Evolutionary conservation across 2,329 filamentous ascomycete genomes (phyloP).

Genomic region (Lecanoromycetidae sp.): DNA sequence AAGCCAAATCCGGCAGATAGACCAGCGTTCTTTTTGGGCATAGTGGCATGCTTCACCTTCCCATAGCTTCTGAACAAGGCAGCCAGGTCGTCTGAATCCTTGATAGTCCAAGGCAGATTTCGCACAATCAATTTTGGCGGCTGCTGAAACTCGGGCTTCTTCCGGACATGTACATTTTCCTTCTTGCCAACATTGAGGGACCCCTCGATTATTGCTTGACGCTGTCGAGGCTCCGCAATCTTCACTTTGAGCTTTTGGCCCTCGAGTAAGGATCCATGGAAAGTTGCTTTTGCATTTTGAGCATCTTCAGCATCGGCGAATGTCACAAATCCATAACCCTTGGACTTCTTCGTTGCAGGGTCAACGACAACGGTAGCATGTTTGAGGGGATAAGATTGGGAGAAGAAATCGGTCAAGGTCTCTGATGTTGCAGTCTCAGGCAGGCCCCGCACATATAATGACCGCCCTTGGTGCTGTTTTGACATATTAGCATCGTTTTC

Average conservation of each 20-base stretch:
- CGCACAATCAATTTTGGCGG: slow-evolving; percentile 73
- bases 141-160: slow-evolving; percentile 47
- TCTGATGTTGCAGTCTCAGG: slow-evolving; percentile 69
- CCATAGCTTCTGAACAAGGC: slow-evolving; percentile 76
- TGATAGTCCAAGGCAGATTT: slow-evolving; percentile 93
- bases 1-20: slow-evolving; percentile 81
- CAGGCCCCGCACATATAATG: slow-evolving; percentile 84
- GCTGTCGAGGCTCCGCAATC: slow-evolving; percentile 71
- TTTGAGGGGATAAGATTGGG: slow-evolving; percentile 85
- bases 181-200: slow-evolving; percentile 29
- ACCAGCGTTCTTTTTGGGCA: slow-evolving; percentile 62
- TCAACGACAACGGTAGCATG: slow-evolving; percentile 90
- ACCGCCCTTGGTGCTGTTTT: slow-evolving; percentile 38
- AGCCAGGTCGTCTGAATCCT: slow-evolving; percentile 66
- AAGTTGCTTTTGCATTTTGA: slow-evolving; percentile 62
- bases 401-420: slow-evolving; percentile 76
- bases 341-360: slow-evolving; percentile 70
- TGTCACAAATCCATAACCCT: slow-evolving; percentile 93
- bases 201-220: slow-evolving; percentile 39
- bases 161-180: slow-evolving; percentile 45
- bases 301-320: slow-evolving; percentile 92
- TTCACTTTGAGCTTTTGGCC: slow-evolving; percentile 78
- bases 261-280: slow-evolving; percentile 65
- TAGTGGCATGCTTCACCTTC: slow-evolving; percentile 75
- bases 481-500: neutral